phyloP scores from a whole-genome alignment of 2,329 filamentous ascomycete genomes.

The Scedosporium apiospermum region DNA sequence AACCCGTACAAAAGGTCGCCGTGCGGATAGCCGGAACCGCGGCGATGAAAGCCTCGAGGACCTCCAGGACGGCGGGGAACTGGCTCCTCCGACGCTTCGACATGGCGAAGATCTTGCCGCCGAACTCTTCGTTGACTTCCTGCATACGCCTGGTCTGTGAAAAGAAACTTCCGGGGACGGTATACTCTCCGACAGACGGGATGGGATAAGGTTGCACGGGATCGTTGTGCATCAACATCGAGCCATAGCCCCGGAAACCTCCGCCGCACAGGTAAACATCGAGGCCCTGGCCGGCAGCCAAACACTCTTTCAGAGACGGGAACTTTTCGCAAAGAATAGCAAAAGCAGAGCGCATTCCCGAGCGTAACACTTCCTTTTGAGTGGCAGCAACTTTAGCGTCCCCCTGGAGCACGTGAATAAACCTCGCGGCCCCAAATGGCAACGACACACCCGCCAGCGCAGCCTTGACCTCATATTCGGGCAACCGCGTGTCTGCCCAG shows the following conservation, averaged over 20 bases:
- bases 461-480: conserved; percentile 41
- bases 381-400: conserved; percentile 29
- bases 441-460: conserved; percentile 47
- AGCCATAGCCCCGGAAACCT: conserved; percentile 85
- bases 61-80: conserved; percentile 72
- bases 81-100: conserved; percentile 71
- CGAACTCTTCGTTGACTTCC: conserved; percentile 35
- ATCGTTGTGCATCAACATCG: conserved; percentile 75
- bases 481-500: conserved; percentile 42
- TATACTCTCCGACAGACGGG: conserved; percentile 72
- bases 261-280: conserved; percentile 81
- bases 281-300: conserved; percentile 31
- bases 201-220: conserved; percentile 71
- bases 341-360: conserved; percentile 52
- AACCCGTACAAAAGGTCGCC: conserved; percentile 79
- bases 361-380: conserved; percentile 44
- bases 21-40: conserved; percentile 61
- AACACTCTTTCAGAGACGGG: conserved; percentile 31
- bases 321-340: conserved; percentile 38
- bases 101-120: conserved; percentile 61
- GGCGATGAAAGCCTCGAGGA: conserved; percentile 65
- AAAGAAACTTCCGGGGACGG: conserved; percentile 53
- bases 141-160: conserved; percentile 41
- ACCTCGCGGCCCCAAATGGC: conserved; percentile 51
- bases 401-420: conserved; percentile 39